Evolutionary conservation across 208 protist genomes (phyloP).

Genomic region (Crithidia brevicula): DNA sequence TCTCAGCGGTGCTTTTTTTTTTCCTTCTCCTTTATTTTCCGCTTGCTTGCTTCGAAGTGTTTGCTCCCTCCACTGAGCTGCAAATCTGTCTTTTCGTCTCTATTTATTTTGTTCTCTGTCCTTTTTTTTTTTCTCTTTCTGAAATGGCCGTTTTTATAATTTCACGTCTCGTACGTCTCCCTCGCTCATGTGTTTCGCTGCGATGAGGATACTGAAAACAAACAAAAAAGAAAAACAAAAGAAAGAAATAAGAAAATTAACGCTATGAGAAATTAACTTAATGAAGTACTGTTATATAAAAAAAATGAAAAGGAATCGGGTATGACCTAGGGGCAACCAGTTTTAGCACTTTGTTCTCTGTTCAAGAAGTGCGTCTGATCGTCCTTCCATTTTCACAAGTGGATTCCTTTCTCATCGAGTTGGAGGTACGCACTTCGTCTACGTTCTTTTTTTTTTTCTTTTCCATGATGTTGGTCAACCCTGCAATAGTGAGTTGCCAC

Average conservation of each 20-base stretch:
- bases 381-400: not conserved
- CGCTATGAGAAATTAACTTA: no score
- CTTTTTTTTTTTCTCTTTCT: not conserved
- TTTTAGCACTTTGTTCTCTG: no score
- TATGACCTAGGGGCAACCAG: no score
- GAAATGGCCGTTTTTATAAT: not conserved
- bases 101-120: not conserved
- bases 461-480: not conserved
- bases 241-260: no score
- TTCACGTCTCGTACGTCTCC: not conserved
- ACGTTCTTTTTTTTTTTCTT: slow-evolving; percentile 4
- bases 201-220: no score
- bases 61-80: not conserved
- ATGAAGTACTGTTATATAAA: no score
- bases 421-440: not conserved
- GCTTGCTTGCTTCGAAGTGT: not conserved
- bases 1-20: no score
- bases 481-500: no score
- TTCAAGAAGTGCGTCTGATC: no score
- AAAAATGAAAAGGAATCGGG: no score
- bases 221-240: no score
- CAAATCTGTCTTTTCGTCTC: not conserved
- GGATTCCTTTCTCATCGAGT: not conserved
- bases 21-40: not conserved
- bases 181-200: no score